Conservation (phyloP, 2,329 filamentous ascomycete genomes). For the Lasiodiplodia sp. region DNA sequence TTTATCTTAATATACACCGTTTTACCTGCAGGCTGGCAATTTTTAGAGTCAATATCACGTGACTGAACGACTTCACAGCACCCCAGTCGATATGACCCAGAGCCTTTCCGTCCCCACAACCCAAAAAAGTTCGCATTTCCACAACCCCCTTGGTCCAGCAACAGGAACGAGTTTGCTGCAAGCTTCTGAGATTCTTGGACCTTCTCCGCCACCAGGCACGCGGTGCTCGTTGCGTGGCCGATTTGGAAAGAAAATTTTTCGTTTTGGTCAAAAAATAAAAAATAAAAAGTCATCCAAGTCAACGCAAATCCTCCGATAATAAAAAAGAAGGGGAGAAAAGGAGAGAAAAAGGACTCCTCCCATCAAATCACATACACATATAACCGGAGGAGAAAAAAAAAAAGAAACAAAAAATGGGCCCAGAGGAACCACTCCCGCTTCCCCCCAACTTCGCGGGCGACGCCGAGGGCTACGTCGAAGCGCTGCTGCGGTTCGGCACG, state of each 20-base stretch:
- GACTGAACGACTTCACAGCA: not conserved
- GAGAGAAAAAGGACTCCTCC: not conserved
- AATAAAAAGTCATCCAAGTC: too few species aligned
- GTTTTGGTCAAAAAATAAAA: not conserved
- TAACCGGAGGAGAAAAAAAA: too few species aligned
- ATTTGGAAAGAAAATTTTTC: not conserved
- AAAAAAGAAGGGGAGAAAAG: not conserved
- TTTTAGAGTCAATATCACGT: not conserved
- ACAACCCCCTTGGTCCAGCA: not conserved
- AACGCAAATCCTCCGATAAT: too few species aligned
- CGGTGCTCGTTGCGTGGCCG: not conserved
- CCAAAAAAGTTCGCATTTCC: not conserved
- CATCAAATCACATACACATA: too few species aligned
- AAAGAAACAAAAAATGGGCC: slow-evolving; percentile 49
- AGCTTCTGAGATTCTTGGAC: not conserved
- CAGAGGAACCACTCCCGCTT: slow-evolving; percentile 68
- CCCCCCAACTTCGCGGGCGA: slow-evolving; percentile 70
- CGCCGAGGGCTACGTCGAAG: slow-evolving; percentile 78
- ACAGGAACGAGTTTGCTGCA: not conserved
- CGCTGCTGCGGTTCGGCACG: slow-evolving; percentile 77
- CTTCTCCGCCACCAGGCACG: not conserved
- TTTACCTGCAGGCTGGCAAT: not conserved
- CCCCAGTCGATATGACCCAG: not conserved
- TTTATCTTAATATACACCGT: too few species aligned
- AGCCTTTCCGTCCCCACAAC: not conserved